These are phyloP conservation scores for Wickerhamomyces hampshirensis DNA, from an alignment of 805 yeast species.

Conservation along the genomic window DNA sequence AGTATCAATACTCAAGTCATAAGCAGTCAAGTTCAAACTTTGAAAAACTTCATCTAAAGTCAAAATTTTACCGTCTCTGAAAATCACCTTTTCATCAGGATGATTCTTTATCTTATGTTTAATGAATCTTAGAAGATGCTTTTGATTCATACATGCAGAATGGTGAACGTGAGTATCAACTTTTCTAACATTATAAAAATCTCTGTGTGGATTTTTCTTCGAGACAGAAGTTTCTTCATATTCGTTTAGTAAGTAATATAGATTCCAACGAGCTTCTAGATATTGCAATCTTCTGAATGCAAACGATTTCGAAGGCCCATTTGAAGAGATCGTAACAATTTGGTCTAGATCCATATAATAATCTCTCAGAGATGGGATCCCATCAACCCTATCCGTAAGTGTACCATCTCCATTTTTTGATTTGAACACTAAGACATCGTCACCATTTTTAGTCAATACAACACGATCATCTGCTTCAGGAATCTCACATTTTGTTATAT, in stretches of 20 bases:
- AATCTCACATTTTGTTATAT: conserved; percentile 35
- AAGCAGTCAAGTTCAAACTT: conserved; percentile 86
- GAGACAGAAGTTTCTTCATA: conserved; percentile 89
- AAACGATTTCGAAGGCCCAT: conserved; percentile 95
- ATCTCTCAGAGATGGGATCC: conserved; percentile 81
- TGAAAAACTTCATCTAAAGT: conserved; percentile 88
- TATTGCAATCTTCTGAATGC: conserved; percentile 92
- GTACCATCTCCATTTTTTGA: conserved; percentile 38
- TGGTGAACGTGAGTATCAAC: conserved; percentile 99
- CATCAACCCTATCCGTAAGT: conserved; percentile 35
- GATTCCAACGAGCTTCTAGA: conserved; percentile 94
- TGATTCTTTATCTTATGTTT: conserved; percentile 86
- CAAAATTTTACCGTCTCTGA: conserved; percentile 85
- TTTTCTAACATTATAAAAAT: conserved; percentile 92
- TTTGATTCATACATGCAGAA: conserved; percentile 98
- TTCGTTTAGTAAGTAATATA: conserved; percentile 83
- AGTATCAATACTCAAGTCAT: conserved; percentile 93
- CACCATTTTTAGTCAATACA: conserved; percentile 45
- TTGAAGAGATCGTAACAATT: conserved; percentile 71
- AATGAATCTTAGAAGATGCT: conserved; percentile 89
- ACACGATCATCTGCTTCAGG: conserved; percentile 44
- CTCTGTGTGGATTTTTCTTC: conserved; percentile 93
- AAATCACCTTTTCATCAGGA: conserved; percentile 87
- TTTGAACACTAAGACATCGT: conserved; percentile 57
- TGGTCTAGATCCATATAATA: conserved; percentile 80